Base-by-base conservation (phyloP, 2,329 filamentous ascomycete species). In the Trichophyton equinum region DNA sequence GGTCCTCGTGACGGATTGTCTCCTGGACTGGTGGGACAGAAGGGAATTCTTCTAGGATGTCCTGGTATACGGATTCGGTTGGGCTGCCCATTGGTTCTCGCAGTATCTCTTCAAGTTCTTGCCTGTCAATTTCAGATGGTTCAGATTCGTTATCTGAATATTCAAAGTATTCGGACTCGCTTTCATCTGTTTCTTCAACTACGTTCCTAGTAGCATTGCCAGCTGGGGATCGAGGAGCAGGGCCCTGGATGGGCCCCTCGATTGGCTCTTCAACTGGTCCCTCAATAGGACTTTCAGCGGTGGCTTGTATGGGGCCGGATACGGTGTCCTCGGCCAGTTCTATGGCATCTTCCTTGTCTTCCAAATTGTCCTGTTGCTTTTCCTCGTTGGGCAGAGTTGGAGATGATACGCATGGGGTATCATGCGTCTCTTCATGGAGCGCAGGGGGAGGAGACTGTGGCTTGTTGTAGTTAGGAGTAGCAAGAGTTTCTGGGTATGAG, bases 1-100 rank as follows among this genome's bases (percentile, higher is more conserved):
- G 87, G 72, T 96, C 91, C 75, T 97, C 92, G 68, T 97, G 92
- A 0, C 90, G 89, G 4, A 87, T 75, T 7, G 81, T 80, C 58
- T 82, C 79, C 60, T 82, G 78, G 56, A 79, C 71, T 0, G 62
- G 68, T 9, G 70, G 68, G 13, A 70, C 65, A 3, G 70, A 61
- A 6, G 70, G 69, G 25, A 73, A 70, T n/a, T 71, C 68, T 55
- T 72, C 69, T 53, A 73, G 63, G n/a, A 69, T 56, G 9, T 70
- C 70, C 25, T 70, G 68, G 11, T 63, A 59, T 11, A 59, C 46
- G 11, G 51, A 49, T n/a, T 73, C 62, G 15, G 15, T 20, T n/a
- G 74, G 72, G 20, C 73, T 70, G 53, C 75, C 73, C 1, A 76
- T 66, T 9, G 75, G 74, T 61, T 77, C 76, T 22, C 74, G 73